A percentile compares a stretch with the other conserved stretches of the same genome.
Evolutionary conservation across 78 protist genomes (phyloP).

Genomic region (Guillardia theta): DNA sequence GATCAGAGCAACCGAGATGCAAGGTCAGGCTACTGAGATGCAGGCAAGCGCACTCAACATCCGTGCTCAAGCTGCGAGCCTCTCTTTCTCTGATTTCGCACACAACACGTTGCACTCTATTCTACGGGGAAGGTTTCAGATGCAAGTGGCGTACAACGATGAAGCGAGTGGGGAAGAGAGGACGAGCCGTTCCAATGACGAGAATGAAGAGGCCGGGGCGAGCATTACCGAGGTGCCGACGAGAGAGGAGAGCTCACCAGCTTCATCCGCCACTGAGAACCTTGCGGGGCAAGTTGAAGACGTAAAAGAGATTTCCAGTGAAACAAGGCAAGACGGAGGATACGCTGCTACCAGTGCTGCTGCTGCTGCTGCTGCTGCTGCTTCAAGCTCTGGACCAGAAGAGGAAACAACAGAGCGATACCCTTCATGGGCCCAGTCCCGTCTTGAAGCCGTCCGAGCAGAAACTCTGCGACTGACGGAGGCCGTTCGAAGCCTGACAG

Average conservation of each 20-base stretch:
- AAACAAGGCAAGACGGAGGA: background rate
- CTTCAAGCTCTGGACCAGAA: background rate
- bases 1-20: slow-evolving; percentile 35
- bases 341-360: background rate
- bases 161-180: background rate
- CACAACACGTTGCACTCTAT: background rate
- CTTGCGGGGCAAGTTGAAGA: no score
- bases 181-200: background rate
- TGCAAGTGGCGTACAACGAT: no score
- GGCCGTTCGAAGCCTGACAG: background rate
- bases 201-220: background rate
- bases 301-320: no score
- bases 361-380: background rate
- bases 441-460: background rate
- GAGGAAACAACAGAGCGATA: no score
- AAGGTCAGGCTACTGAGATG: slow-evolving; percentile 25
- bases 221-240: no score
- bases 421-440: background rate
- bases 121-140: background rate
- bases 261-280: background rate
- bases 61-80: slow-evolving; percentile 8
- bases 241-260: background rate
- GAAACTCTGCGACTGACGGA: slow-evolving; percentile 1
- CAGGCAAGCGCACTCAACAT: slow-evolving; percentile 37
- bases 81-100: background rate